A percentile compares a stretch with the other conserved stretches of the same genome.
Evolutionary conservation across 305 asterid species (phyloP).

Genomic region (Ajuga reptans): DNA sequence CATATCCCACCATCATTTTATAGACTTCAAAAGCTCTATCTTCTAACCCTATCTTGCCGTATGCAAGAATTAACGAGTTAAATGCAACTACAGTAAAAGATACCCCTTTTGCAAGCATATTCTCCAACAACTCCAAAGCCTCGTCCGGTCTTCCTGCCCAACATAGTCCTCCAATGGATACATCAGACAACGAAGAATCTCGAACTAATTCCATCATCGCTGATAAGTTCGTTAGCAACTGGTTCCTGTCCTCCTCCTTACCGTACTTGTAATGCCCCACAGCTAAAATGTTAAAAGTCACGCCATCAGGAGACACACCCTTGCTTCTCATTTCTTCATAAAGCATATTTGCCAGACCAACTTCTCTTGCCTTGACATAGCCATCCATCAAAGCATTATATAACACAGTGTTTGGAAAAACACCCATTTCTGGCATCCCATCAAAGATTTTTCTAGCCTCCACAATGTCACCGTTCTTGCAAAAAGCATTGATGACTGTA

Average conservation of each 20-base stretch:
- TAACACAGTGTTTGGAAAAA: conserved; percentile 40
- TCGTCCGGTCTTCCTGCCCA: conserved; percentile 76
- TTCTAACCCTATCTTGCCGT: conserved; percentile 55
- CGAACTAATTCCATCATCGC: conserved; percentile 29
- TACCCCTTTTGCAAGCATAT: conserved; percentile 63
- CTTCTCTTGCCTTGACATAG: conserved; percentile 72
- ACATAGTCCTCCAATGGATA: conserved; percentile 55
- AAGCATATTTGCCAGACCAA: conserved; percentile 49
- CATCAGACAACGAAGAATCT: conserved; percentile 44
- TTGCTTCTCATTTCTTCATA: conserved; percentile 65
- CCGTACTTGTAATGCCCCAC: conserved; percentile 77
- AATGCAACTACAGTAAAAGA: conserved; percentile 61
- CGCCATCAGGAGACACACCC: conserved; percentile 63
- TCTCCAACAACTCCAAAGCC: conserved; percentile 51
- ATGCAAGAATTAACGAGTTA: conserved; percentile 73
- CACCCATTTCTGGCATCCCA: conserved; percentile 52
- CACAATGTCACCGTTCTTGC: conserved; percentile 74
- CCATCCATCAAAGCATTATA: conserved; percentile 85
- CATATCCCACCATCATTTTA: conserved; percentile 49
- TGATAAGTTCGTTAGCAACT: conserved; percentile 46
- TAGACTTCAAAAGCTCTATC: conserved; percentile 67
- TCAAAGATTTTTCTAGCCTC: conserved; percentile 66
- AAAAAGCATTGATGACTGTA: conserved; percentile 54
- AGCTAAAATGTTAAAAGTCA: conserved; percentile 76
- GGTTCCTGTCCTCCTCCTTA: conserved; percentile 40